phyloP scores from a whole-genome alignment of 2,329 filamentous ascomycete species.

The Leptodontidium sp. region DNA sequence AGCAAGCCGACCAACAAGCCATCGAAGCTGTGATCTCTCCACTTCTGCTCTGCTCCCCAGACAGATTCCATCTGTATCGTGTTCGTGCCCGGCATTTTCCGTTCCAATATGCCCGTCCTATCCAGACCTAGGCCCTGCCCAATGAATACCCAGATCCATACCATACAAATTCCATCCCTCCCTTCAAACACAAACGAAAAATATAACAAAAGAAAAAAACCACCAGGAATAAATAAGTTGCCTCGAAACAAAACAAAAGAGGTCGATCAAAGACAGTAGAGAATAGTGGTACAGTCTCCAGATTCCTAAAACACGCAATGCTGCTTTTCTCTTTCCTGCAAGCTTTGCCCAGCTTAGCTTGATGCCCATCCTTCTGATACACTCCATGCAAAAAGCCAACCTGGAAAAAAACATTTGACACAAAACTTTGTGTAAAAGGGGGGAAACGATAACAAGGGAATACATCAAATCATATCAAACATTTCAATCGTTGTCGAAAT shows the following conservation, averaged over 20 bases:
- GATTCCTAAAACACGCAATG: slow-evolving; percentile 7
- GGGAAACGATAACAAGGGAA: slow-evolving; percentile 26
- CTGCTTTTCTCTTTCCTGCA: slow-evolving; percentile 18
- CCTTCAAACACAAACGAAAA: background rate
- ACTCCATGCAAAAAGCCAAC: slow-evolving; percentile 9
- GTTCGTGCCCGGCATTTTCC: slow-evolving; percentile 11
- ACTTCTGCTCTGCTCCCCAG: background rate
- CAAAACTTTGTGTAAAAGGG: background rate
- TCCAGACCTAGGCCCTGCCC: slow-evolving; percentile 10
- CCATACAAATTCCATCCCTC: slow-evolving; percentile 15
- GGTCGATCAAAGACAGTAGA: slow-evolving; percentile 13
- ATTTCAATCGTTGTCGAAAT: slow-evolving; percentile 14
- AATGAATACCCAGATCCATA: slow-evolving; percentile 15
- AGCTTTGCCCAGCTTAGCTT: slow-evolving; percentile 26
- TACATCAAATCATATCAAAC: slow-evolving; percentile 34
- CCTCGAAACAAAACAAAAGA: background rate
- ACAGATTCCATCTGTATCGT: slow-evolving; percentile 13
- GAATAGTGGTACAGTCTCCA: slow-evolving; percentile 18
- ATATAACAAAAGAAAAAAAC: background rate
- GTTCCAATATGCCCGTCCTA: background rate
- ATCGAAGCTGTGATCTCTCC: background rate
- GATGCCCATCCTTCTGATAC: slow-evolving; percentile 19
- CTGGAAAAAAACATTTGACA: background rate
- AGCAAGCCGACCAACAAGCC: slow-evolving; percentile 1
- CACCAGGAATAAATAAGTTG: background rate